Evolutionary conservation across 768 basidiomycete species (phyloP).

Genomic region (Tremella yokohamensis): DNA sequence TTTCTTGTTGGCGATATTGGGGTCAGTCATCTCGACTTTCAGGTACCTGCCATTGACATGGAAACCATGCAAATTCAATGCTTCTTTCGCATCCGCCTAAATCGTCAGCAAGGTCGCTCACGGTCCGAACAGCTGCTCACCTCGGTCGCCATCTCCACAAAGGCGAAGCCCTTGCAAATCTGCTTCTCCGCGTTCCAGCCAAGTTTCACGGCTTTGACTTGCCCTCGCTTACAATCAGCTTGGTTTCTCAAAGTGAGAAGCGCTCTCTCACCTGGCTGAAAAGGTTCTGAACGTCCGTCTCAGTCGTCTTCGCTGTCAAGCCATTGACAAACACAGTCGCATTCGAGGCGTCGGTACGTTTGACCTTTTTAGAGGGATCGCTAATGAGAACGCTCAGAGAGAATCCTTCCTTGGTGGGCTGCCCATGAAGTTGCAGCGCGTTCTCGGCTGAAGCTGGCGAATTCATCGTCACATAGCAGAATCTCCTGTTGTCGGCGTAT

Average conservation of each 20-base stretch:
- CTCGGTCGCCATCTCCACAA: slow-evolving; percentile 82
- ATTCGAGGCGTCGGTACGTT: slow-evolving; percentile 80
- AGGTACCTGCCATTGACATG: slow-evolving; percentile 24
- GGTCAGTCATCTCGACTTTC: slow-evolving; percentile 50
- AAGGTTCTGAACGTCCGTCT: slow-evolving; percentile 70
- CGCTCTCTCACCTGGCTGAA: slow-evolving; percentile 55
- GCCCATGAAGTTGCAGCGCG: slow-evolving; percentile 75
- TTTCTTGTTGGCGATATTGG: slow-evolving; percentile 46
- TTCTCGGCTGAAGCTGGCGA: slow-evolving; percentile 66
- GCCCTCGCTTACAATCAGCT: slow-evolving; percentile 64
- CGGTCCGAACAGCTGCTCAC: slow-evolving; percentile 54
- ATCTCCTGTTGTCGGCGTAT: slow-evolving; percentile 82
- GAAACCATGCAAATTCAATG: slow-evolving; percentile 25
- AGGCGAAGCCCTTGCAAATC: slow-evolving; percentile 81
- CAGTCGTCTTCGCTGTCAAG: slow-evolving; percentile 70
- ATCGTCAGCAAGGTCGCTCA: neutral
- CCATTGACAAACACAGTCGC: slow-evolving; percentile 85
- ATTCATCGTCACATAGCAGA: slow-evolving; percentile 90
- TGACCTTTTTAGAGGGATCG: slow-evolving; percentile 82
- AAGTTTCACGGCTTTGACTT: slow-evolving; percentile 75
- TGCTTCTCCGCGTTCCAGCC: slow-evolving; percentile 61
- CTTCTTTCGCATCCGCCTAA: slow-evolving; percentile 32
- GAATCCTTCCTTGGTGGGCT: slow-evolving; percentile 58
- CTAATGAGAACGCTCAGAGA: slow-evolving; percentile 76
- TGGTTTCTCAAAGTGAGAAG: slow-evolving; percentile 3